phyloP scores from a whole-genome alignment of 2,329 filamentous ascomycete species.

The Claviceps sp. region DNA sequence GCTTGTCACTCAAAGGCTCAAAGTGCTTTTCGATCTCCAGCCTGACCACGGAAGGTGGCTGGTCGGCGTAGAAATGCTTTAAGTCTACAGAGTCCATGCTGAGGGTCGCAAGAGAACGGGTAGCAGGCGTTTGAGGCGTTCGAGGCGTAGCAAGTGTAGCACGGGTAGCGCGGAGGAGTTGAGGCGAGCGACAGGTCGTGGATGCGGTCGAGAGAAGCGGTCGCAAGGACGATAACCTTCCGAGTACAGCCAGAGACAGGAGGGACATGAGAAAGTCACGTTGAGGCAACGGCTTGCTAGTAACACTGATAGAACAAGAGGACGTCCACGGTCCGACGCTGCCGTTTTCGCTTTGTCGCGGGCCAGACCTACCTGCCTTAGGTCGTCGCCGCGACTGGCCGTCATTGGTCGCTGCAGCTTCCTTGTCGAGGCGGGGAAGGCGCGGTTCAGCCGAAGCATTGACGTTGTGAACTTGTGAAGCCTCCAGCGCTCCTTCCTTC shows the following conservation, averaged over 20 bases:
- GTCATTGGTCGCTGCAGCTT: background rate
- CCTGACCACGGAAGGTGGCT: slow-evolving; percentile 74
- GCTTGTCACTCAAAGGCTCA: slow-evolving; percentile 56
- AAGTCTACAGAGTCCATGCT: slow-evolving; percentile 48
- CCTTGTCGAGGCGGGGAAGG: background rate
- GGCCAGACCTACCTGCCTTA: background rate
- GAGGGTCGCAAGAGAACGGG: background rate
- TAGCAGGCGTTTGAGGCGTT: background rate
- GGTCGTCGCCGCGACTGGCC: background rate
- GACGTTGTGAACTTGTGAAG: background rate
- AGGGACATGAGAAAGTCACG: slow-evolving; percentile 18
- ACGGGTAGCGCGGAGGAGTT: slow-evolving; percentile 3
- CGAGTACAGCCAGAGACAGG: slow-evolving; percentile 21
- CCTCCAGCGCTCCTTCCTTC: background rate
- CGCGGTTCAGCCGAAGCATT: background rate
- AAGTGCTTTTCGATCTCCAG: slow-evolving; percentile 92
- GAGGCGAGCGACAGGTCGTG: slow-evolving; percentile 10
- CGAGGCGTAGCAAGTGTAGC: background rate
- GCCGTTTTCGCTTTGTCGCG: background rate
- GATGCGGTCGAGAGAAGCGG: slow-evolving; percentile 14
- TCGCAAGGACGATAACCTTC: slow-evolving; percentile 22
- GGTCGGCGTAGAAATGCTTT: slow-evolving; percentile 77
- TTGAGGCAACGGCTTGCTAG: background rate
- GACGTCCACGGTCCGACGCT: background rate
- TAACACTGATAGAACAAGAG: background rate